A percentile compares a stretch with the other conserved stretches of the same genome.
Conservation (phyloP, 2,329 filamentous ascomycete genomes). For the Fusarium phyllophilum region DNA sequence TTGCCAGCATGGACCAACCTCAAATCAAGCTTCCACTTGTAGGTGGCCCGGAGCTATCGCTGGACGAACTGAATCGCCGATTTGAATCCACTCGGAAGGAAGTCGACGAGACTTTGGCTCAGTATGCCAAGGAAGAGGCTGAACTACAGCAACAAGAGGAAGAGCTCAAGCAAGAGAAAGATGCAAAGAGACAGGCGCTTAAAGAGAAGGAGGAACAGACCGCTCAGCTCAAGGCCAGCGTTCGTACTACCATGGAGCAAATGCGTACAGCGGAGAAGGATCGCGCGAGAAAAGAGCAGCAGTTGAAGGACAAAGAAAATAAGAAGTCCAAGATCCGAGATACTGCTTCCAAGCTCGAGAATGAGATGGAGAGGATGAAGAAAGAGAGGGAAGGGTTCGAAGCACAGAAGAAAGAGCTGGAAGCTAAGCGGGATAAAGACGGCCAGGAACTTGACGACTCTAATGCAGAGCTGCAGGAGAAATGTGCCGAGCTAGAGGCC, state of each 20-base stretch:
- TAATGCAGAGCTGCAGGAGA: slow-evolving; percentile 71
- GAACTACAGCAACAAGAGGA: slow-evolving; percentile 74
- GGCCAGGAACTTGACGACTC: slow-evolving; percentile 63
- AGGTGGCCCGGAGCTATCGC: slow-evolving; percentile 70
- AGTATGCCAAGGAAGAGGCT: slow-evolving; percentile 76
- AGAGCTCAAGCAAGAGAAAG: slow-evolving; percentile 79
- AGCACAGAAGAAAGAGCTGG: slow-evolving; percentile 62
- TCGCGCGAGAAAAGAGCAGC: slow-evolving; percentile 79
- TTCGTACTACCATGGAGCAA: slow-evolving; percentile 80
- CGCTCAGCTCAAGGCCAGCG: slow-evolving; percentile 82
- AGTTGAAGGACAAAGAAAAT: slow-evolving; percentile 73
- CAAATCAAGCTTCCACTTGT: slow-evolving; percentile 56
- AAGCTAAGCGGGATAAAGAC: slow-evolving; percentile 62
- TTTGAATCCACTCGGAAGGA: slow-evolving; percentile 85
- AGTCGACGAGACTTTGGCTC: slow-evolving; percentile 78
- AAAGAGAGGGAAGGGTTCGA: slow-evolving; percentile 65
- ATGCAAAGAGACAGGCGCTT: slow-evolving; percentile 78
- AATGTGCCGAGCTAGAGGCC: slow-evolving; percentile 72
- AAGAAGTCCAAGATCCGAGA: slow-evolving; percentile 77
- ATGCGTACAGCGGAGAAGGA: slow-evolving; percentile 85
- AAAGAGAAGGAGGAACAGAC: slow-evolving; percentile 94
- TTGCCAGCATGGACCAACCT: slow-evolving; percentile 64
- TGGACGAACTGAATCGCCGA: slow-evolving; percentile 82
- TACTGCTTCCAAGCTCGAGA: slow-evolving; percentile 74
- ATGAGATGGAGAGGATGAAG: slow-evolving; percentile 69